phyloP scores from a whole-genome alignment of 1,139 yeast species.

The Hyphopichia pseudoburtonii region DNA sequence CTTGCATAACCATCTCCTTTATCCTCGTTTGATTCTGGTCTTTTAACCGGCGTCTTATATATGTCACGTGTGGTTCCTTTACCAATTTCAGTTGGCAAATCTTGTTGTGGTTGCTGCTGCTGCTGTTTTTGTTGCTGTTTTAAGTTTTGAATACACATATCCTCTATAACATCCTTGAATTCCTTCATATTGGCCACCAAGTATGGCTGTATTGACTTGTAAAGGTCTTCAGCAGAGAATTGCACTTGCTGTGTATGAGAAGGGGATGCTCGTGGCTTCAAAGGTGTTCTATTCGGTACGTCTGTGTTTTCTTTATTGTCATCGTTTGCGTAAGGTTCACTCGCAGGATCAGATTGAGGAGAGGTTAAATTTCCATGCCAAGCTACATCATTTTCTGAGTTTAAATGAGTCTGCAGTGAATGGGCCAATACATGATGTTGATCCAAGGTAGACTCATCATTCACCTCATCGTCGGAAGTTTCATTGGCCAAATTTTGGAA shows the following conservation, averaged over 20 bases:
- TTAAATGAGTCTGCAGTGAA: background rate
- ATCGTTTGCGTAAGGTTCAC: background rate
- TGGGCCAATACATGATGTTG: background rate
- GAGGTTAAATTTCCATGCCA: background rate
- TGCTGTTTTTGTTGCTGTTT: background rate
- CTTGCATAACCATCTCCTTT: background rate
- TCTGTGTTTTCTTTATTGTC: background rate
- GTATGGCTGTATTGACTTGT: slow-evolving; percentile 7
- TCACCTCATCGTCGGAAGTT: background rate
- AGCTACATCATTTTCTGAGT: background rate
- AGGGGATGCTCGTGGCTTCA: too few species aligned
- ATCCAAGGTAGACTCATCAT: background rate
- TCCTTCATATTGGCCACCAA: slow-evolving; percentile 7
- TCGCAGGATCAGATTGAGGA: background rate
- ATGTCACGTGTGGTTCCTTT: too few species aligned
- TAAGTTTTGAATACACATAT: background rate
- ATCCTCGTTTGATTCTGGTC: background rate
- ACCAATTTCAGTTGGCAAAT: too few species aligned
- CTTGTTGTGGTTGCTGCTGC: too few species aligned
- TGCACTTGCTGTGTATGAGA: background rate
- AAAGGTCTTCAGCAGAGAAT: slow-evolving; percentile 6
- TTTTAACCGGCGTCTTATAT: too few species aligned
- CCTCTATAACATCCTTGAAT: slow-evolving; percentile 6
- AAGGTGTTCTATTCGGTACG: too few species aligned
- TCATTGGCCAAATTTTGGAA: too few species aligned